Base-by-base conservation (phyloP, 192 early-diverging fungal genomes). In the Coemansia sp. region DNA sequence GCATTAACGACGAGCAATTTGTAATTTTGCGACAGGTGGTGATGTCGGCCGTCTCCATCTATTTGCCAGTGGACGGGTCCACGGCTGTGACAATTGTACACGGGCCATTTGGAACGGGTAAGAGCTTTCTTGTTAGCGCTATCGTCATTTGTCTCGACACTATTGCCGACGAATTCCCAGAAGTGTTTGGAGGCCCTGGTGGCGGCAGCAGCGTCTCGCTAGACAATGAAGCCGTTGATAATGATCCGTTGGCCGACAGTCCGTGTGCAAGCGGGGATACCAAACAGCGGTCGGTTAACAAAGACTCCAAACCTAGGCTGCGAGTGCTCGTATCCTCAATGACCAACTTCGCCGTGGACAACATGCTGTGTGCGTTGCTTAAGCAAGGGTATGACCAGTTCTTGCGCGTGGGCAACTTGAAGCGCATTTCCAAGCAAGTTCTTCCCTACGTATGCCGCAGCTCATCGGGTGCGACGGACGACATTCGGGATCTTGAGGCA, bases 281-380 rank as follows among this genome's bases (percentile, higher is more conserved):
- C 43, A 70, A 66, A 20, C 72, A 72, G 12, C 76, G 83, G n/a
- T 63, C 64, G 22, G 43, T 38, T 2, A 68, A 65, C 16, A 76
- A 33, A 36, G 29, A 33, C 2, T 7, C 27, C 20, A 65, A 40
- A 29, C 77, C 85, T 2, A 89, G 83, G 40, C 82, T 86, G 29
- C 80, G 78, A 15, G 85, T 91, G 13, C 62, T 93, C 33, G 75
- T 93, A 3, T 71, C 89, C 3, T 93, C 90, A 8, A 90, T 92
- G 86, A 93, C 92, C 68, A 93, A 93, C 70, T 89, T 92, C 29
- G 92, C 92, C 10, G 92, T 93, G 9, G 92, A 93, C 72, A 87
- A 90, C 60, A 90, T 93, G 71, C 76, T 93, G 18, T 41, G 78
- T 68, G 89, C 87, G 7, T 72, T 93, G 29, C 51, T 91, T 12